Evolutionary conservation across 2,329 filamentous ascomycete genomes (phyloP).

Genomic region (Calonectria montana): DNA sequence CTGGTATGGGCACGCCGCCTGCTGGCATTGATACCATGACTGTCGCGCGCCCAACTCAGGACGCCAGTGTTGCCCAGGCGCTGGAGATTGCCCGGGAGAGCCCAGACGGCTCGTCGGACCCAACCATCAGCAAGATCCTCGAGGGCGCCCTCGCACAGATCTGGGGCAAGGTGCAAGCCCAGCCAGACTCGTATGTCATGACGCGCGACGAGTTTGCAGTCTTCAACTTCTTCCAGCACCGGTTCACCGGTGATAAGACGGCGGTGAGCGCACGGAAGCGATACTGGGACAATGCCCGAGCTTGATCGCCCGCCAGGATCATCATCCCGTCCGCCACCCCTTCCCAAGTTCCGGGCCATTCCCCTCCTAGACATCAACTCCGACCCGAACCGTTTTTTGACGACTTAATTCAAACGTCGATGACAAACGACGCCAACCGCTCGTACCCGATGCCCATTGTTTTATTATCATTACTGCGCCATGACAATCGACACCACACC

Average conservation of each 20-base stretch:
- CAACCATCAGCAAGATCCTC: conserved; percentile 72
- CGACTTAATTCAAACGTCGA: conserved; percentile 13
- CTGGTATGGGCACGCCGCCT: conserved; percentile 31
- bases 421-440: conserved; percentile 11
- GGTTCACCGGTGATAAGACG: conserved; percentile 67
- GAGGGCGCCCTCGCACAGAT: conserved; percentile 72
- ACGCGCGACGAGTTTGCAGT: conserved; percentile 82
- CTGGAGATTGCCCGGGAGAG: conserved; percentile 82
- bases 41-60: conserved; percentile 39
- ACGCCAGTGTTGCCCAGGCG: conserved; percentile 70
- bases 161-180: conserved; percentile 74
- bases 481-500: conserved; percentile 16
- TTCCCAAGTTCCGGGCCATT: conserved; percentile 15
- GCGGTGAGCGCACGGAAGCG: conserved; percentile 60
- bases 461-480: conserved; percentile 18
- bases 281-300: conserved; percentile 63
- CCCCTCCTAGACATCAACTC: conserved; percentile 21
- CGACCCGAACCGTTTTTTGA: conserved; percentile 18
- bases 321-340: conserved; percentile 20
- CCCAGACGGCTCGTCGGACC: conserved; percentile 73
- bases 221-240: conserved; percentile 84
- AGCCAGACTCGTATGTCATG: conserved; percentile 79
- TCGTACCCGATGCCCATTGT: conserved; percentile 9
- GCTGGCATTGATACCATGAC: conserved; percentile 33
- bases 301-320: conserved; percentile 42